phyloP scores from a whole-genome alignment of 139 green algal genomes.

The Chlamydomonas eustigma region DNA sequence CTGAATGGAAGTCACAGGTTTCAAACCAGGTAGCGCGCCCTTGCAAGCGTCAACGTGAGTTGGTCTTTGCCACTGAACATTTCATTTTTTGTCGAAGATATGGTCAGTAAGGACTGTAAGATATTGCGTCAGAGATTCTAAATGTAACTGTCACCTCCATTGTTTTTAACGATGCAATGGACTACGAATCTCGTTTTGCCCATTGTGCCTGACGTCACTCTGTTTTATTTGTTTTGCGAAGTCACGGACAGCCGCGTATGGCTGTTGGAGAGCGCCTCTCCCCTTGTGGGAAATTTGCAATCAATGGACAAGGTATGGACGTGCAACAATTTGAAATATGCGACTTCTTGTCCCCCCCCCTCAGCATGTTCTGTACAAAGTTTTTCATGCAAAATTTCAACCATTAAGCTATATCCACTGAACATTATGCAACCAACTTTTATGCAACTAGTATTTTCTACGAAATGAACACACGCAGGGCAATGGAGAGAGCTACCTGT shows the following conservation, averaged over 20 bases:
- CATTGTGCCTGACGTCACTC: not conserved
- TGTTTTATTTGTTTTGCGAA: not conserved
- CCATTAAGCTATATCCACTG: not conserved
- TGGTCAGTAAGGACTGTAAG: too few species aligned
- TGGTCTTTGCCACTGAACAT: too few species aligned
- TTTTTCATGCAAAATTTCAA: not conserved
- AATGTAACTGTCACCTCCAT: too few species aligned
- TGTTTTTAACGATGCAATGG: too few species aligned
- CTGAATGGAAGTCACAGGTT: conserved; percentile 14
- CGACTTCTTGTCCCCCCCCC: too few species aligned
- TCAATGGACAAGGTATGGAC: conserved; percentile 5
- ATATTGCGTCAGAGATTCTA: not conserved
- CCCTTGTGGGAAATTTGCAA: conserved; percentile 2
- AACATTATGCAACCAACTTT: conserved; percentile 3
- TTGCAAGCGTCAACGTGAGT: not conserved
- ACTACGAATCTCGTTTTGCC: too few species aligned
- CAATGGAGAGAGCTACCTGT: conserved; percentile 2
- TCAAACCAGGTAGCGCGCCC: conserved; percentile 11
- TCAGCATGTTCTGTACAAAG: too few species aligned
- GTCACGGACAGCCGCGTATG: not conserved
- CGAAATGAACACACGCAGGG: not conserved
- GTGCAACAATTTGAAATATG: not conserved
- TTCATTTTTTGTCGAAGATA: too few species aligned
- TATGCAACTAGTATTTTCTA: not conserved
- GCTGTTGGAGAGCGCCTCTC: conserved; percentile 12